phyloP scores from a whole-genome alignment of 768 basidiomycete species.

The Leccinum subgranulosum region DNA sequence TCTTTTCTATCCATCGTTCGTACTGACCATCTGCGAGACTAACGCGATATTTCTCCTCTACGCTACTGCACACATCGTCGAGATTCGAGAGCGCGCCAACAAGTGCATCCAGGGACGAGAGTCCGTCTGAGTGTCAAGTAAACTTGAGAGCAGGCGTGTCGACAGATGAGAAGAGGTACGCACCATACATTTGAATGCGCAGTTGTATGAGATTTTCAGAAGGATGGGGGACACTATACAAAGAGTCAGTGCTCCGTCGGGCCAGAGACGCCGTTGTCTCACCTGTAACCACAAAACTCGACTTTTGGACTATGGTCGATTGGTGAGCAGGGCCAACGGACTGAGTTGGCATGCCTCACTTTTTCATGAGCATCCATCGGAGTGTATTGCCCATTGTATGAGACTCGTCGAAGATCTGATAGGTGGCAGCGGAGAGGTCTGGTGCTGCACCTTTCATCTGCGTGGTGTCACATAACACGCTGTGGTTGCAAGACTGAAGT shows the following conservation, averaged over 20 bases:
- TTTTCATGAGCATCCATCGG: slow-evolving; percentile 99
- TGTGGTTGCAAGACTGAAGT: neutral
- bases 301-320: neutral
- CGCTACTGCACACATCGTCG: slow-evolving; percentile 67
- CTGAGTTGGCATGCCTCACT: slow-evolving; percentile 49
- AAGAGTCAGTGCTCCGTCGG: neutral
- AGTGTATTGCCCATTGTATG: slow-evolving; percentile 96
- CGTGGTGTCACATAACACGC: slow-evolving; percentile 9
- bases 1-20: slow-evolving; percentile 70
- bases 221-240: slow-evolving; percentile 70
- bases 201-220: slow-evolving; percentile 96
- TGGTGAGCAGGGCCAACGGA: slow-evolving; percentile 2
- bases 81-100: slow-evolving; percentile 74
- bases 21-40: slow-evolving; percentile 54
- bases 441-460: slow-evolving; percentile 83
- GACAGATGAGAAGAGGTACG: slow-evolving; percentile 29
- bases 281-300: neutral
- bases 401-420: slow-evolving; percentile 88
- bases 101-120: slow-evolving; percentile 83
- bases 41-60: slow-evolving; percentile 64
- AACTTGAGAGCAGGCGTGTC: neutral
- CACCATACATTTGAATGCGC: slow-evolving; percentile 99
- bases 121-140: slow-evolving; percentile 54
- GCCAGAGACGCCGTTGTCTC: neutral
- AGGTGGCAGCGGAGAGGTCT: slow-evolving; percentile 87